These are phyloP conservation scores for Trichosporon sp. DNA, from an alignment of 1,284 basidiomycete species.

Conservation along the genomic window DNA sequence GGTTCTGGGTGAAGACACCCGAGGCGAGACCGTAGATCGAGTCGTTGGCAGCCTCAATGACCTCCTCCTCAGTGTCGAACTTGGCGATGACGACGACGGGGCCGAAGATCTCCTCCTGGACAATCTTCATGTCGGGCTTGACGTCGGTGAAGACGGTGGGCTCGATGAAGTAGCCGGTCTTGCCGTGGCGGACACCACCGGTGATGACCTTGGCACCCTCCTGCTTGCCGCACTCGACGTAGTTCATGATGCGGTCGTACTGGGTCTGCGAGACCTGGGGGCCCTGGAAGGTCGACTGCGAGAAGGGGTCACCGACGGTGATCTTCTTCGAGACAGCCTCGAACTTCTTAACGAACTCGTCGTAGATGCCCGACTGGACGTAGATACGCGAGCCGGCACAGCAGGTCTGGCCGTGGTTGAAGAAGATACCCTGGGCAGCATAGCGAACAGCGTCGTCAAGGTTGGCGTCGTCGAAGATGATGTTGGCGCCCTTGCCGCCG, in stretches of 20 bases:
- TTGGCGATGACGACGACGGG: conserved; percentile 55
- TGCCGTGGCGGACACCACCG: conserved; percentile 70
- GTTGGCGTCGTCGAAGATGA: conserved; percentile 52
- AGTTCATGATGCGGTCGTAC: conserved; percentile 69
- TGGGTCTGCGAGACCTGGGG: conserved; percentile 63
- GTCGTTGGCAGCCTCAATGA: conserved; percentile 75
- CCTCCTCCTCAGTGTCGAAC: conserved; percentile 73
- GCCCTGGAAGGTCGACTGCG: conserved; percentile 64
- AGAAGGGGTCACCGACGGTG: conserved; percentile 64
- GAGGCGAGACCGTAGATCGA: conserved; percentile 80
- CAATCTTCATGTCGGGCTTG: conserved; percentile 74
- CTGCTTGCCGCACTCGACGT: conserved; percentile 77
- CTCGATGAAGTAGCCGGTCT: conserved; percentile 56
- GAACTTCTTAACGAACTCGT: conserved; percentile 50
- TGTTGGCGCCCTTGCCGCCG: conserved; percentile 82
- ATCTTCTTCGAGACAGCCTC: conserved; percentile 28
- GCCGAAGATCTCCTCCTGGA: conserved; percentile 86
- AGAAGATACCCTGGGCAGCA: conserved; percentile 71
- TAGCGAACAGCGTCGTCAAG: conserved; percentile 74
- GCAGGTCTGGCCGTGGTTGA: conserved; percentile 64
- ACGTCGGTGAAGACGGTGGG: conserved; percentile 77
- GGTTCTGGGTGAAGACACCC: conserved; percentile 74
- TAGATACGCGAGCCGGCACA: conserved; percentile 55
- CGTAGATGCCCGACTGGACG: conserved; percentile 76
- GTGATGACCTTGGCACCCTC: conserved; percentile 73